These are phyloP conservation scores for Boletus rufocinnamomeus DNA, from an alignment of 768 basidiomycete genomes.

Conservation along the genomic window DNA sequence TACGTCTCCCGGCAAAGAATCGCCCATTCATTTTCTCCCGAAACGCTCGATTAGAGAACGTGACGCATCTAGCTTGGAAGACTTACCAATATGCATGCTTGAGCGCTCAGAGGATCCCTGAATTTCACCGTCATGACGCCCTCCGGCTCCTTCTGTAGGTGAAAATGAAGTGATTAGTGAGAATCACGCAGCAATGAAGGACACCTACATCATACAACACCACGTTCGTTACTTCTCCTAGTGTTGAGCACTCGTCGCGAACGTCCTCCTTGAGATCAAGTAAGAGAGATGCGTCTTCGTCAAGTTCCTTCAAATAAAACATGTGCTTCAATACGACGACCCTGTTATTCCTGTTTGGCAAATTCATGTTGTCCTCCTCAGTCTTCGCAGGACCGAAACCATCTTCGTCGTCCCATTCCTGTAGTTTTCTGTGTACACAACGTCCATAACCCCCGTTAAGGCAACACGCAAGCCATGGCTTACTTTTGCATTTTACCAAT, in stretches of 20 bases:
- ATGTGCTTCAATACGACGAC: constrained; percentile 95
- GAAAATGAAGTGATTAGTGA: constrained; percentile 5
- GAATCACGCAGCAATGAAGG: not conserved
- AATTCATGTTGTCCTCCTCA: constrained; percentile 50
- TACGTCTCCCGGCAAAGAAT: constrained; percentile 81
- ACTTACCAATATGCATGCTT: constrained; percentile 86
- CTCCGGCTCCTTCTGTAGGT: constrained; percentile 78
- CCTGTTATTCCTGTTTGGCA: constrained; percentile 58
- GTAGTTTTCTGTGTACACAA: constrained; percentile 65
- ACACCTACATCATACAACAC: constrained; percentile 88
- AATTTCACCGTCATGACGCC: constrained; percentile 98
- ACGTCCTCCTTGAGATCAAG: constrained; percentile 97
- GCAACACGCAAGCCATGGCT: not conserved
- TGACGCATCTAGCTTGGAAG: not conserved
- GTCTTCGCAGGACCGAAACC: constrained; percentile 78
- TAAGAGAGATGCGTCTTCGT: constrained; percentile 80
- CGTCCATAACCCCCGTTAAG: not conserved
- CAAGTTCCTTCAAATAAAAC: constrained; percentile 86
- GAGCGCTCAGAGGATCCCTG: constrained; percentile 86
- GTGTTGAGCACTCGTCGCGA: constrained; percentile 83
- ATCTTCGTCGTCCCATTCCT: constrained; percentile 94
- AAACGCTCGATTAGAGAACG: not conserved
- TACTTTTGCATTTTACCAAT: constrained; percentile 90
- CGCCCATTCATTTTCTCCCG: constrained; percentile 90
- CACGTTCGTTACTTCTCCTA: constrained; percentile 96